Conservation (phyloP, 2,329 filamentous ascomycete genomes). For the Aspergillus intermedius region DNA sequence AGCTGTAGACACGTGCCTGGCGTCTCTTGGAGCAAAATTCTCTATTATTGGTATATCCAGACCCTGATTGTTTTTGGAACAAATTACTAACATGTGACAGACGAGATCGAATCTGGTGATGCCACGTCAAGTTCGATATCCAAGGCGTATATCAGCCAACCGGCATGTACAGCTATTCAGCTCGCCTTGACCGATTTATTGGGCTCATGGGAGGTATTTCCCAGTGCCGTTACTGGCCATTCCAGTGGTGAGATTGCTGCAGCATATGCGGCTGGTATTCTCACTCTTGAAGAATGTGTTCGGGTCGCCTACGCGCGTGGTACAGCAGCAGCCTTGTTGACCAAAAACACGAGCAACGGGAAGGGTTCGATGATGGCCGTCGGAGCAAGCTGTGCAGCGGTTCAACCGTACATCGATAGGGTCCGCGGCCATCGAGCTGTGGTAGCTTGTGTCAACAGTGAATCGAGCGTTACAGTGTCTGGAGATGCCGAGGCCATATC, state of each 20-base stretch:
- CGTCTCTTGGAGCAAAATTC: slow-evolving; percentile 12
- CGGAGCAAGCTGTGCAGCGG: slow-evolving; percentile 11
- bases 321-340: neutral
- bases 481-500: slow-evolving; percentile 6
- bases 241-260: slow-evolving; percentile 29
- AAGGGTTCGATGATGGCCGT: slow-evolving; percentile 25
- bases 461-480: slow-evolving; percentile 3
- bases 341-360: slow-evolving; percentile 8
- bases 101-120: slow-evolving; percentile 1
- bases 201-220: slow-evolving; percentile 17
- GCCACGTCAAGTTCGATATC: neutral
- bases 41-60: neutral
- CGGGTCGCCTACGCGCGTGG: slow-evolving; percentile 21
- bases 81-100: neutral
- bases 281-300: slow-evolving; percentile 15
- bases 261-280: slow-evolving; percentile 24
- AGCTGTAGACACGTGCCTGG: slow-evolving; percentile 2
- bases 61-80: neutral
- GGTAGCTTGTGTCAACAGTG: slow-evolving; percentile 5
- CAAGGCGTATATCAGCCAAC: slow-evolving; percentile 11
- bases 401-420: neutral
- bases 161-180: slow-evolving; percentile 26
- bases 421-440: neutral
- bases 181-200: slow-evolving; percentile 25
- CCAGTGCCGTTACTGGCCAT: slow-evolving; percentile 23